Base-by-base conservation (phyloP, 2,329 filamentous ascomycete genomes). In the Mycosphaerelloides madeirae region DNA sequence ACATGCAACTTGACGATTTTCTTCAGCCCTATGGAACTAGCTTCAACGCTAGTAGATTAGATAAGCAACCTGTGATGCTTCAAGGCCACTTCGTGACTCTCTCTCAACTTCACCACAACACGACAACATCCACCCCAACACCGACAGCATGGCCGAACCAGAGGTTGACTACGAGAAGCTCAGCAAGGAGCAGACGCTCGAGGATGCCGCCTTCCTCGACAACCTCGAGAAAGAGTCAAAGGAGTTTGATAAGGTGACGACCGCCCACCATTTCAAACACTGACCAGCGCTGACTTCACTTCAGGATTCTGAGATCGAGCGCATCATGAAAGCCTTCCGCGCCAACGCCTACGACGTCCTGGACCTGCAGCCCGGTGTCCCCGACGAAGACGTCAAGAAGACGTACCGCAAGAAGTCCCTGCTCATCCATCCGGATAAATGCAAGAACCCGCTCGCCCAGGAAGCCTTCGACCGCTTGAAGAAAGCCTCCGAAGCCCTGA, bases 381-480 rank as follows among this genome's bases (percentile, higher is more conserved):
- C 93, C 44, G 91, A 97, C 59, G 90, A 87, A 48, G 93, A 97
- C 71, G 97, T 98, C 75, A 97, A 96, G 71, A 75, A 84, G 57
- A 80, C 80, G 56, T 98, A 97, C 72, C 90, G 93, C 74, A 90
- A 88, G 61, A 97, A 96, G 69, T 98, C 93, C n/a, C 83, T 98
- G 45, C 82, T 98, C 38, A 97, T 98, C 73, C 93, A 98, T 73
- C 93, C 93, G 6, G 93, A 98, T 74, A 98, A 98, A 69, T 96
- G 93, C 44, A 83, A 83, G 62, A 97, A 98, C 64, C 84, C 88
- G 0, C 79, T 76, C 38, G 93, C 93, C 0, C 91, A 93, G 3
- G 93, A 97, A 60, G 93, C 93, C 54, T 98, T 98, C 64, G 93
- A 98, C 69, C 83, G 91, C 8, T 78, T 98, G 20, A 95, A 95